Evolutionary conservation across 2,329 filamentous ascomycete species (phyloP).

Genomic region (Uncinocarpus reesii): DNA sequence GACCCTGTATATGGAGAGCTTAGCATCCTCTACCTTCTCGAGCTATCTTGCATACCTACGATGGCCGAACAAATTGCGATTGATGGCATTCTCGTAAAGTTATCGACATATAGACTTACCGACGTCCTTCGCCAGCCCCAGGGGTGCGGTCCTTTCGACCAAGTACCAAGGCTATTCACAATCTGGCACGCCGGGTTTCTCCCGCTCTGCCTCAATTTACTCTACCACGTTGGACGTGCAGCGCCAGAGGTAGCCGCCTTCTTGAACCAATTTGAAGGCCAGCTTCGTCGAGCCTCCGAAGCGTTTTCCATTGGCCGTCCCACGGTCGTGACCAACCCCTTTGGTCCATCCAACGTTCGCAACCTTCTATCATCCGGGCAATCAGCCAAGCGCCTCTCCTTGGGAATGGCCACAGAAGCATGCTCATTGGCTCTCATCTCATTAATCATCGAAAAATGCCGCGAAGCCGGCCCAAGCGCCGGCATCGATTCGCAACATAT

Average conservation of each 20-base stretch:
- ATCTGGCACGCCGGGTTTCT: conserved; percentile 87
- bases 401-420: conserved; percentile 63
- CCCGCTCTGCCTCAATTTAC: conserved; percentile 77
- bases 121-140: conserved; percentile 60
- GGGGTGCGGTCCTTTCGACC: conserved; percentile 67
- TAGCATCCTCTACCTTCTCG: conserved; percentile 77
- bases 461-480: conserved; percentile 52
- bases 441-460: conserved; percentile 58
- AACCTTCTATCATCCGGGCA: conserved; percentile 10
- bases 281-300: conserved; percentile 61
- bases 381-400: conserved; percentile 54
- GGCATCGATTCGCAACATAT: conserved; percentile 54
- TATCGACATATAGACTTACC: conserved; percentile 69
- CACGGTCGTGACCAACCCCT: conserved; percentile 35
- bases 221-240: conserved; percentile 68
- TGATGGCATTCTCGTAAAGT: conserved; percentile 68
- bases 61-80: conserved; percentile 85
- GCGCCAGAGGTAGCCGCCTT: conserved; percentile 78
- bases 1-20: conserved; percentile 91
- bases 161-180: conserved; percentile 64
- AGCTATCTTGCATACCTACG: conserved; percentile 68
- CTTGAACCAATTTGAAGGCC: conserved; percentile 75
- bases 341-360: neutral
- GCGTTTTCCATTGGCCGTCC: conserved; percentile 50
- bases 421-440: conserved; percentile 69